These are phyloP conservation scores for Ogataea hybrid DNA, from an alignment of 1,139 yeast genomes.

Conservation along the genomic window DNA sequence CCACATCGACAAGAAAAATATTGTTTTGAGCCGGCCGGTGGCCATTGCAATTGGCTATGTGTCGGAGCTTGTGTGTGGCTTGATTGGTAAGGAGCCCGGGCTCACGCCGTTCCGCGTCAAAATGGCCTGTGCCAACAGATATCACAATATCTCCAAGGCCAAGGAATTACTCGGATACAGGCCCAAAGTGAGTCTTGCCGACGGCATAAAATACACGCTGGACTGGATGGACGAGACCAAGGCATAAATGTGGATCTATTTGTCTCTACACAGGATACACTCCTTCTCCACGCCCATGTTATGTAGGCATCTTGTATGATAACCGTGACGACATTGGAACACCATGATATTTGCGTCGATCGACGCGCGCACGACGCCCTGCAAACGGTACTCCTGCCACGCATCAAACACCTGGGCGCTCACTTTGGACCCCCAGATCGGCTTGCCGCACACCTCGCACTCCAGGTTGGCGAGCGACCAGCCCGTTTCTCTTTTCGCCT, in stretches of 20 bases:
- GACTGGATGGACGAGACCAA: conserved; percentile 79
- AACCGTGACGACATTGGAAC: conserved; percentile 63
- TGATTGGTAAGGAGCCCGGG: conserved; percentile 85
- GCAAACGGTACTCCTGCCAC: conserved; percentile 43
- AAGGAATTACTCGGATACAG: conserved; percentile 70
- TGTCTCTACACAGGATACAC: conserved; percentile 33
- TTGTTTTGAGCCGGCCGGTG: conserved; percentile 66
- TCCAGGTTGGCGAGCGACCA: conserved; percentile 55
- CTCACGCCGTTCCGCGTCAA: conserved; percentile 93
- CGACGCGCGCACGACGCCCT: conserved; percentile 11
- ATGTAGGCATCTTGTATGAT: conserved; percentile 60
- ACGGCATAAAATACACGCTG: conserved; percentile 77
- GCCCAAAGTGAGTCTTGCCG: conserved; percentile 78
- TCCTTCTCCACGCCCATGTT: conserved; percentile 39
- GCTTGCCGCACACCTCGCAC: conserved; percentile 72
- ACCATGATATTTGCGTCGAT: conserved; percentile 37
- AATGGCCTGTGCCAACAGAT: conserved; percentile 91
- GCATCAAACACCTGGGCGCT: conserved; percentile 38
- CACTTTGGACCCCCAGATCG: conserved; percentile 60
- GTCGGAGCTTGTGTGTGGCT: conserved; percentile 67
- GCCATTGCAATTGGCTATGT: conserved; percentile 81
- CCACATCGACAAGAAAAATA: conserved; percentile 64
- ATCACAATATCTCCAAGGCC: conserved; percentile 90
- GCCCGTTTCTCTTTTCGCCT: conserved; percentile 47
- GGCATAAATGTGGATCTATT: conserved; percentile 1